phyloP scores from a whole-genome alignment of 2,329 filamentous ascomycete species.

The Clarireedia hainanense region DNA sequence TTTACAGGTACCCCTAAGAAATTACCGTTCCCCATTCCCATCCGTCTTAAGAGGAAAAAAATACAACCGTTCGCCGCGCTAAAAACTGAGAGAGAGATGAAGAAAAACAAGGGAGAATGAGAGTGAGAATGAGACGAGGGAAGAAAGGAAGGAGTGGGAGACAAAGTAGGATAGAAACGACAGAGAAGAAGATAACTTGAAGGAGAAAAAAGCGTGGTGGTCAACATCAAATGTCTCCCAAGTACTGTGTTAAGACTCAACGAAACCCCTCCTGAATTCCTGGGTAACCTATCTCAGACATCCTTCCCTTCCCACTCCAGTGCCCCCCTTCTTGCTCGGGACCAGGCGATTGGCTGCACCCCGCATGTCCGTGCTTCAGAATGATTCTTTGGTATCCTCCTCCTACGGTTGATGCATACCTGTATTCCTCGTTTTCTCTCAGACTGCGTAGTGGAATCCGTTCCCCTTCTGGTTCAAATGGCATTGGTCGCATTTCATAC shows the following conservation, averaged over 20 bases:
- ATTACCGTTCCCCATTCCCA: not conserved
- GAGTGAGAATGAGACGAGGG: not conserved
- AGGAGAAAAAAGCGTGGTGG: too few species aligned
- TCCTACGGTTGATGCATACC: not conserved
- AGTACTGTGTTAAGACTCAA: not conserved
- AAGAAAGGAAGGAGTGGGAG: too few species aligned
- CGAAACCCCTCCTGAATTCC: not conserved
- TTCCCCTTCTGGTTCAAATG: not conserved
- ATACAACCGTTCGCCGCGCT: not conserved
- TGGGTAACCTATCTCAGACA: not conserved
- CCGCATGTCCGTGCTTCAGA: not conserved
- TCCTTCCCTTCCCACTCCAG: not conserved
- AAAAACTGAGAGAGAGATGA: not conserved
- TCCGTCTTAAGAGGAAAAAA: not conserved
- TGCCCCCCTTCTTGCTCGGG: not conserved
- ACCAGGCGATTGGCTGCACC: not conserved
- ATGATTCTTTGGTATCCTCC: not conserved
- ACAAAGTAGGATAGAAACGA: too few species aligned
- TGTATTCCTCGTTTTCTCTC: too few species aligned
- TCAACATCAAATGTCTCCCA: too few species aligned
- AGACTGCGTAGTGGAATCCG: too few species aligned
- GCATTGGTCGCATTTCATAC: not conserved
- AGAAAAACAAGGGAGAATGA: not conserved
- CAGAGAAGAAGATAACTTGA: too few species aligned
- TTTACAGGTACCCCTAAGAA: not conserved